Conservation (phyloP, 257 asterid species). For the Lavandula angustifolia region DNA sequence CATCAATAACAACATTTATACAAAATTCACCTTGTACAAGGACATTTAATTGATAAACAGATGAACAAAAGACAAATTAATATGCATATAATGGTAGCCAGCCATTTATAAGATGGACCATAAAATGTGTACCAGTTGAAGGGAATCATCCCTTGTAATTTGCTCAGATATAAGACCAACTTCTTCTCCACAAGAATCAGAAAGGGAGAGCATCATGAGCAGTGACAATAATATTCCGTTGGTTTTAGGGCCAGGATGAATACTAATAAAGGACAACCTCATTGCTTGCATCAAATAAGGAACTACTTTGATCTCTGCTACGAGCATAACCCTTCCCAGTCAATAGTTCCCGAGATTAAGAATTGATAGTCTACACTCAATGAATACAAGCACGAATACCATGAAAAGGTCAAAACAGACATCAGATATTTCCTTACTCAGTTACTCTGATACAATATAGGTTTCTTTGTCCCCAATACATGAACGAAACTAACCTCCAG, state of each 20-base stretch:
- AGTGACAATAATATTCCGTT: not conserved
- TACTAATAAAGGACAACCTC: not conserved
- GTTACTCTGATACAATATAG: not conserved
- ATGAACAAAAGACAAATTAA: not conserved
- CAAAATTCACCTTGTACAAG: conserved; percentile 18
- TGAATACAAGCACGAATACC: conserved; percentile 5
- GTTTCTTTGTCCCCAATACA: not conserved
- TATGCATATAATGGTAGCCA: conserved; percentile 4
- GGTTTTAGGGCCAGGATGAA: not conserved
- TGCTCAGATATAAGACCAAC: not conserved
- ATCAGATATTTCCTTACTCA: not conserved
- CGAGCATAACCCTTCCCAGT: not conserved
- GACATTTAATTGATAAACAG: not conserved
- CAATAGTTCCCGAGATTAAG: conserved; percentile 1
- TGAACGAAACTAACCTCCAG: not conserved
- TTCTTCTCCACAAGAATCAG: conserved; percentile 8
- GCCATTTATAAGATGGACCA: not conserved
- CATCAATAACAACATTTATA: not conserved
- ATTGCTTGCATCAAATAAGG: conserved; percentile 4
- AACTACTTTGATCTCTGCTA: conserved; percentile 7
- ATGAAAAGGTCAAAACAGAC: not conserved
- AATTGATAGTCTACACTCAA: conserved; percentile 3
- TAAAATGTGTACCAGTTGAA: not conserved
- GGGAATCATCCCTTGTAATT: conserved; percentile 12
- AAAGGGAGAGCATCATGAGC: conserved; percentile 15